phyloP scores from a whole-genome alignment of 106 monocot genomes.

The Apostasia shenzhenica region DNA sequence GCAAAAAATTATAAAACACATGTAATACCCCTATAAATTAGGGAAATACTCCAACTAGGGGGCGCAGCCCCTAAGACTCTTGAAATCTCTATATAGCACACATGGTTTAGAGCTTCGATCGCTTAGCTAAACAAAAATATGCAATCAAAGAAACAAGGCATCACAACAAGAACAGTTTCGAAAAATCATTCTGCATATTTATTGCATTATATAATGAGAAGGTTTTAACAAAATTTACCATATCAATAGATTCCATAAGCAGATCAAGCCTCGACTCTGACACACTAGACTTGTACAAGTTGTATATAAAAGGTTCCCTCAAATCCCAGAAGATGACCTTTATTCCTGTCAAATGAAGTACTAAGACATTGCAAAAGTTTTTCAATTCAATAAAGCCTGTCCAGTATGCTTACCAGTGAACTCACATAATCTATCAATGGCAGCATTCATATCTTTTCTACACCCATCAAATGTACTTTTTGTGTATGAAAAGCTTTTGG shows the following conservation, averaged over 20 bases:
- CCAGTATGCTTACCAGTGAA: conserved; percentile 49
- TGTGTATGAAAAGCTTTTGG: conserved; percentile 33
- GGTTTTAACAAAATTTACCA: conserved; percentile 32
- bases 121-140: too few species aligned
- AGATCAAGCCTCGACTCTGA: conserved; percentile 63
- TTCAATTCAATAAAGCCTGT: too few species aligned
- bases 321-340: conserved; percentile 97
- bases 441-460: conserved; percentile 87
- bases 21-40: too few species aligned
- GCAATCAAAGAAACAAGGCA: too few species aligned
- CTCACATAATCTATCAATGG: conserved; percentile 81
- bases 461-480: conserved; percentile 84
- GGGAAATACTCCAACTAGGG: too few species aligned
- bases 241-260: conserved; percentile 71
- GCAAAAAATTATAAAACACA: too few species aligned
- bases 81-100: too few species aligned
- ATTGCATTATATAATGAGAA: not conserved
- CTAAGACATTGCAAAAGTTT: too few species aligned
- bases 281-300: conserved; percentile 78
- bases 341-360: conserved; percentile 33
- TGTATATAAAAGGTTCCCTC: conserved; percentile 69
- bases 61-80: too few species aligned
- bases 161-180: too few species aligned
- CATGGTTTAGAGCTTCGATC: too few species aligned
- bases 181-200: too few species aligned